Evolutionary conservation across 2,329 filamentous ascomycete genomes (phyloP).

Genomic region (Gremmenia infestans): DNA sequence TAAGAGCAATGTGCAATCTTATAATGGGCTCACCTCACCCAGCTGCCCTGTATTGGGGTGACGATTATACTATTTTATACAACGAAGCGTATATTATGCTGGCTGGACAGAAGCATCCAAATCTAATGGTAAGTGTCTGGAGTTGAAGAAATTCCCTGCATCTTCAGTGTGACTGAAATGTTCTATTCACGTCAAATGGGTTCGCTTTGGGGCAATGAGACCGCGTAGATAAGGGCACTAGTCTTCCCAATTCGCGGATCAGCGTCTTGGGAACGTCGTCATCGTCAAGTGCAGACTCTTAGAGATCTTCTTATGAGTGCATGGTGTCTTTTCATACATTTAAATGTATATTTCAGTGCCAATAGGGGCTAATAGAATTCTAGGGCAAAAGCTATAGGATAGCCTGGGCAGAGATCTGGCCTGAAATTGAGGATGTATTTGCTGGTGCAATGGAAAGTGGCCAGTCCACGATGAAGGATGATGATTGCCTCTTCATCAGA

Average conservation of each 20-base stretch:
- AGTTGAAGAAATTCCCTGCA: neutral
- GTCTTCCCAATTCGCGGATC: too few species aligned
- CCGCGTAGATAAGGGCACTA: too few species aligned
- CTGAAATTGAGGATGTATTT: conserved; percentile 64
- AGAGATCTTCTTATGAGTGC: too few species aligned
- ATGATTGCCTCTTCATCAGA: conserved; percentile 69
- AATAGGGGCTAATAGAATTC: conserved; percentile 6
- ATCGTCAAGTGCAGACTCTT: too few species aligned
- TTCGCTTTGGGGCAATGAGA: too few species aligned
- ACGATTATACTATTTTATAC: conserved; percentile 63
- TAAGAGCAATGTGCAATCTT: conserved; percentile 74
- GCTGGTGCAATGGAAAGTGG: conserved; percentile 62
- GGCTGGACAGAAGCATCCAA: conserved; percentile 72
- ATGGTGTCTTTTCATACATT: too few species aligned
- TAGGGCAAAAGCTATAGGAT: conserved; percentile 57
- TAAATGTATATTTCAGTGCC: too few species aligned
- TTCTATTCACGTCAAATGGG: too few species aligned
- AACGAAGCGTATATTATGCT: conserved; percentile 68
- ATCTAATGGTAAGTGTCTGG: conserved; percentile 50
- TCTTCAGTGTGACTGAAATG: too few species aligned
- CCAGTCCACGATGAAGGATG: conserved; percentile 79
- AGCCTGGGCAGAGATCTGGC: conserved; percentile 72
- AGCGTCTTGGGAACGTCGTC: too few species aligned
- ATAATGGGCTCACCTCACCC: conserved; percentile 76
- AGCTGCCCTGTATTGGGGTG: conserved; percentile 75